Evolutionary conservation across 768 basidiomycete species (phyloP).

Genomic region (Lenzites betulinus): DNA sequence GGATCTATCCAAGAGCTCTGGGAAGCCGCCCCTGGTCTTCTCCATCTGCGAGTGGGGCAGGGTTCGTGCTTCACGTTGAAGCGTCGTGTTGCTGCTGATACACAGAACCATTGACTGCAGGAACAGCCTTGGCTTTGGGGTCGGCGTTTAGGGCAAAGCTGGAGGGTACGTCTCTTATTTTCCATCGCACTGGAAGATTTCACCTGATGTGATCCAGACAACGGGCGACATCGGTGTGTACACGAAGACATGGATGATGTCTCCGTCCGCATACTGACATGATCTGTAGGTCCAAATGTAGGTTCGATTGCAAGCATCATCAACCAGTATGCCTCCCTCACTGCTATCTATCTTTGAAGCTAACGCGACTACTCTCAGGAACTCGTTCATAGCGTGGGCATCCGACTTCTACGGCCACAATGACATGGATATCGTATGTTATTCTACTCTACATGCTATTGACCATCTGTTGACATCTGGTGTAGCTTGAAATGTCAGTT

Average conservation of each 20-base stretch:
- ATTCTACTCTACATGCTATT: background rate
- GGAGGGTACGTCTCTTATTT: slow-evolving; percentile 48
- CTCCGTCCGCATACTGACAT: no score
- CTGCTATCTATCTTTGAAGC: background rate
- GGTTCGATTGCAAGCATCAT: slow-evolving; percentile 52
- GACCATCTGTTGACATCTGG: background rate
- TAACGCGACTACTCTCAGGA: slow-evolving; percentile 39
- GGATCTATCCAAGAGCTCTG: slow-evolving; percentile 46
- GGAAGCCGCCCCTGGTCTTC: slow-evolving; percentile 56
- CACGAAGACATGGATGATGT: background rate
- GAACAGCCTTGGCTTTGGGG: slow-evolving; percentile 70
- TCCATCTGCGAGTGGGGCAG: slow-evolving; percentile 72
- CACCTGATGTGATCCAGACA: slow-evolving; percentile 11
- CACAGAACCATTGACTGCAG: slow-evolving; percentile 31
- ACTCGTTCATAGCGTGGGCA: slow-evolving; percentile 63
- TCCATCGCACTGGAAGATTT: background rate
- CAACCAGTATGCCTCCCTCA: slow-evolving; percentile 44
- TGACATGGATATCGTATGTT: slow-evolving; percentile 65
- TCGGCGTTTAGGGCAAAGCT: slow-evolving; percentile 57
- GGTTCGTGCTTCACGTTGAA: slow-evolving; percentile 33
- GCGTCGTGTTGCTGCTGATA: no score
- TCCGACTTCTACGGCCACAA: slow-evolving; percentile 70
- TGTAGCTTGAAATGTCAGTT: slow-evolving; percentile 24
- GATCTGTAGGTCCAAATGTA: slow-evolving; percentile 41
- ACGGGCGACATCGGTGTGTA: slow-evolving; percentile 34